These are phyloP conservation scores for Apophysomyces elegans DNA, from an alignment of 371 early-diverging fungal genomes.

Conservation along the genomic window DNA sequence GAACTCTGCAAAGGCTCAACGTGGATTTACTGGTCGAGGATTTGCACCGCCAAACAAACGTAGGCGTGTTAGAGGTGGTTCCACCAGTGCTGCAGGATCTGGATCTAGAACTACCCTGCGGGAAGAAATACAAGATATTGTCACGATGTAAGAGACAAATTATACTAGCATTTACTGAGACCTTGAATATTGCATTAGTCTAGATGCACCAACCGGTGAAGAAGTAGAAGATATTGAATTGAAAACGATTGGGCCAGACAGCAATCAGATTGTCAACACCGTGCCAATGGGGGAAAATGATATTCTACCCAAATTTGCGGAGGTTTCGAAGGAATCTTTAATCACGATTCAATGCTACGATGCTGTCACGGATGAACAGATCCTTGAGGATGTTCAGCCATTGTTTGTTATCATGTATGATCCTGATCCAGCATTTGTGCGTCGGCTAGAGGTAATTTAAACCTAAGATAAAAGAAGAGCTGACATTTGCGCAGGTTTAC, in stretches of 20 bases:
- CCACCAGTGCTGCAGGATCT: constrained; percentile 42
- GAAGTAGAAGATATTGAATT: neutral
- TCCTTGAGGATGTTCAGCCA: constrained; percentile 77
- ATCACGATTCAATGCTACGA: constrained; percentile 72
- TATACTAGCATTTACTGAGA: neutral
- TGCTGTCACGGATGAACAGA: constrained; percentile 49
- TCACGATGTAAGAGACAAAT: constrained; percentile 16
- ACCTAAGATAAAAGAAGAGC: neutral
- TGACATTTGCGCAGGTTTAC: constrained; percentile 45
- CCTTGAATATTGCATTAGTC: neutral
- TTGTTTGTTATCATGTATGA: constrained; percentile 88
- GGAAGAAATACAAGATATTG: constrained; percentile 30
- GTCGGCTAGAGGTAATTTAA: constrained; percentile 76
- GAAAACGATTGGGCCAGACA: constrained; percentile 1
- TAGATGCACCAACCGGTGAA: constrained; percentile 8
- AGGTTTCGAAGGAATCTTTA: constrained; percentile 28
- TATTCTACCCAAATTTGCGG: constrained; percentile 41
- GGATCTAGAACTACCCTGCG: constrained; percentile 23
- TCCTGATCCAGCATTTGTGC: constrained; percentile 85
- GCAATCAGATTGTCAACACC: neutral
- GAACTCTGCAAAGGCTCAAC: constrained; percentile 1
- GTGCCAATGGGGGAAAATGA: constrained; percentile 25
- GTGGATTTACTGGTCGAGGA: constrained; percentile 14
- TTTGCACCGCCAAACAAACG: constrained; percentile 73
- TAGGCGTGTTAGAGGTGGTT: constrained; percentile 78